Evolutionary conservation across 2,329 filamentous ascomycete genomes (phyloP).

Genomic region (Peltaster fructicola): DNA sequence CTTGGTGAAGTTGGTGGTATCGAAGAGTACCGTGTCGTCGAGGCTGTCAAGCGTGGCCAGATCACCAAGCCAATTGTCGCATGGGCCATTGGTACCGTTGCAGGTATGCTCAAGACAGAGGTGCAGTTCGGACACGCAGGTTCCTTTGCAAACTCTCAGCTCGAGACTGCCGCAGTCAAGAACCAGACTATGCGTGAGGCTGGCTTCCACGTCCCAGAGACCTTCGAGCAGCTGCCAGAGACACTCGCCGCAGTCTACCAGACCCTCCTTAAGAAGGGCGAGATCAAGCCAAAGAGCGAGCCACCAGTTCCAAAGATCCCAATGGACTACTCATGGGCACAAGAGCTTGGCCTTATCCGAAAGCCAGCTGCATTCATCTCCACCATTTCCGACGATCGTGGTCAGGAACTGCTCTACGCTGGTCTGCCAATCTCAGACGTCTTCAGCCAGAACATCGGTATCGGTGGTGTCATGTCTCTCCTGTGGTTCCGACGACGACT

Average conservation of each 20-base stretch:
- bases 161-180: constrained; percentile 92
- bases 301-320: constrained; percentile 96
- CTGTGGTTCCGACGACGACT: constrained; percentile 99
- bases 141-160: constrained; percentile 96
- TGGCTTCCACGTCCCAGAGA: constrained; percentile 84
- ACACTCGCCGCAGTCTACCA: constrained; percentile 70
- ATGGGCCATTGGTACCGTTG: constrained; percentile 98
- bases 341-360: constrained; percentile 97
- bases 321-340: constrained; percentile 98
- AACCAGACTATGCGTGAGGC: constrained; percentile 94
- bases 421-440: constrained; percentile 99
- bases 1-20: constrained; percentile 98
- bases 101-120: constrained; percentile 99
- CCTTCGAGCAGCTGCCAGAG: constrained; percentile 84
- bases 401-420: constrained; percentile 94
- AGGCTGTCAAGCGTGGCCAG: constrained; percentile 81
- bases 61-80: constrained; percentile 98
- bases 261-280: constrained; percentile 67
- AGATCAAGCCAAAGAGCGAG: constrained; percentile 72
- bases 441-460: constrained; percentile 96
- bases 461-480: constrained; percentile 98
- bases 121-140: constrained; percentile 98
- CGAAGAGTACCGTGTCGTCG: constrained; percentile 98
- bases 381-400: constrained; percentile 98
- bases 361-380: constrained; percentile 99